These are phyloP conservation scores for Aureobasidium sp. DNA, from an alignment of 2,329 filamentous ascomycete genomes.

Conservation along the genomic window DNA sequence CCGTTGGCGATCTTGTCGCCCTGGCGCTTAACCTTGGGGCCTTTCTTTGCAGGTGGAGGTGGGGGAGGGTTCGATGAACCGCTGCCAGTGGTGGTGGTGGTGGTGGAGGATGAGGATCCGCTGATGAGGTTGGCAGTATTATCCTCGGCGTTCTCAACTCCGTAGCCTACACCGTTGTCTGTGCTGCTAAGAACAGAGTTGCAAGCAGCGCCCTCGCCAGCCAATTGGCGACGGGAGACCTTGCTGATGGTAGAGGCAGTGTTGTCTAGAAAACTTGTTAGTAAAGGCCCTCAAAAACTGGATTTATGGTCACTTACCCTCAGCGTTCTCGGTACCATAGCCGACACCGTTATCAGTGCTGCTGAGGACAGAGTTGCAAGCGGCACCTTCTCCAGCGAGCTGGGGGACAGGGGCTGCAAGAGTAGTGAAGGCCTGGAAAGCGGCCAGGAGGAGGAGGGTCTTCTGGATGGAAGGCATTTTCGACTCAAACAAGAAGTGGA, in stretches of 20 bases:
- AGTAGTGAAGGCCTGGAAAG: not conserved
- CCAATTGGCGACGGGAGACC: conserved; percentile 17
- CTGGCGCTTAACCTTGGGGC: not conserved
- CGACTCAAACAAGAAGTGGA: not conserved
- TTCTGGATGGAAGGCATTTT: conserved; percentile 9
- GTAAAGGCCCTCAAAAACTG: rapidly evolving
- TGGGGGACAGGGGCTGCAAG: conserved; percentile 19
- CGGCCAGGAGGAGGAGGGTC: not conserved
- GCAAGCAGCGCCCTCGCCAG: conserved; percentile 21
- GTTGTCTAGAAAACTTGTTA: conserved; percentile 17
- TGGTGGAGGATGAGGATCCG: not conserved
- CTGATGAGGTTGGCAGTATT: not conserved
- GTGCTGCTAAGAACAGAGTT: conserved; percentile 19
- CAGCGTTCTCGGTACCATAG: conserved; percentile 20
- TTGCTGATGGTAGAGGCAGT: not conserved
- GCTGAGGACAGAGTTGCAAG: conserved; percentile 19
- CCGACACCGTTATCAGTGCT: conserved; percentile 21
- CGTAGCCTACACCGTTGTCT: conserved; percentile 22
- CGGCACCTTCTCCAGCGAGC: conserved; percentile 22
- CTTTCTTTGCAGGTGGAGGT: not conserved
- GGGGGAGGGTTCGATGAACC: not conserved
- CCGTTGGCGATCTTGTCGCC: conserved; percentile 22
- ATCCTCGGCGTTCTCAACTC: conserved; percentile 20
- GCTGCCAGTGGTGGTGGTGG: not conserved
- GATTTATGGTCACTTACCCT: not conserved